phyloP scores from a whole-genome alignment of 306 rosid genomes.

The Sechiopsis laciniata region DNA sequence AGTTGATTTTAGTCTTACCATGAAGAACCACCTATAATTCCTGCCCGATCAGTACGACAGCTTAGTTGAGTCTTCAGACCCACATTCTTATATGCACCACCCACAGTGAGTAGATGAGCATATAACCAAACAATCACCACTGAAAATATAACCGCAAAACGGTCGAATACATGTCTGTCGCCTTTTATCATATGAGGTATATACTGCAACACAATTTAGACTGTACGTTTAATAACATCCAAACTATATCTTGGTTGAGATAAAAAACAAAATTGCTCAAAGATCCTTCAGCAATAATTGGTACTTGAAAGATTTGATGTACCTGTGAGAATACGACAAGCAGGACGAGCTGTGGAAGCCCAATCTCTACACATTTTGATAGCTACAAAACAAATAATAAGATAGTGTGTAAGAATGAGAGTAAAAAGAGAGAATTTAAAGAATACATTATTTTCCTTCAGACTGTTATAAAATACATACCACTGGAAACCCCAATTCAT shows the following conservation, averaged over 20 bases:
- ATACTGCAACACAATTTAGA: constrained; percentile 48
- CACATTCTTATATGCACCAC: constrained; percentile 76
- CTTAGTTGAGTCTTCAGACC: constrained; percentile 47
- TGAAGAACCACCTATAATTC: constrained; percentile 69
- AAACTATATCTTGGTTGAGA: neutral
- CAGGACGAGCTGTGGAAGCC: constrained; percentile 72
- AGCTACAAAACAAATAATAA: constrained; percentile 40
- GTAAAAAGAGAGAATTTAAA: neutral
- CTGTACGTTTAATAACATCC: neutral
- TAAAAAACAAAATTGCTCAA: neutral
- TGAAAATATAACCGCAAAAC: constrained; percentile 84
- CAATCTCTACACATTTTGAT: constrained; percentile 85
- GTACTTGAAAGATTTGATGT: constrained; percentile 12
- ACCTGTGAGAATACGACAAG: constrained; percentile 82
- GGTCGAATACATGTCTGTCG: constrained; percentile 45
- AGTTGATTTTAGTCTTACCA: constrained; percentile 47
- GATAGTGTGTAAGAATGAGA: constrained; percentile 16
- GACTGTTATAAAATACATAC: constrained; percentile 35
- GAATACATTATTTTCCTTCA: neutral
- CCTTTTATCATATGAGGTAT: constrained; percentile 64
- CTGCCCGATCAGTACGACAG: constrained; percentile 94
- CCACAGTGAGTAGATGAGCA: constrained; percentile 77
- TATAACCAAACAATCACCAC: constrained; percentile 75
- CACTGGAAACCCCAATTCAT: constrained; percentile 82
- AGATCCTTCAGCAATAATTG: neutral